Evolutionary conservation across 2,329 filamentous ascomycete genomes (phyloP), one percentile per base, ranked within the genome.

Genomic region (Apiospora koreana): DNA sequence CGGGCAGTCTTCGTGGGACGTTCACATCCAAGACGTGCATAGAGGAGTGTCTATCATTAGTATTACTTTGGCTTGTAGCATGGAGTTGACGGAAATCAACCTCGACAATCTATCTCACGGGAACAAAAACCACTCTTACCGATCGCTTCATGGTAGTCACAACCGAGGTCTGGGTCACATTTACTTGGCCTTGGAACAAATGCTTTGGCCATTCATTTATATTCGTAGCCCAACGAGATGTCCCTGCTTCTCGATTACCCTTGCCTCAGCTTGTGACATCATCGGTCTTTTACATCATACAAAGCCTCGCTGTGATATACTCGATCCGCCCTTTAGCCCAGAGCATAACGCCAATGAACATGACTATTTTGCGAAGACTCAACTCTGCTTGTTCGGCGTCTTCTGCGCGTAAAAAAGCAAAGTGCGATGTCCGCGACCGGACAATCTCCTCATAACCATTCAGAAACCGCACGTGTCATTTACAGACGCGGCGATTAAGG

Each of bases 381-480:
- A 38, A 38, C 31, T 62, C 31, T 62, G 31, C 54, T 62, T 62
- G 31, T 62, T 62, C 54, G 54, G 54, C 54, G 54, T 38, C 54
- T 62, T 62, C 54, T 62, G 28, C 54, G 54, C 54, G 54, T 38
- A 38, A 12, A 58, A 45, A 62, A 38, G 54, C 54, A 62, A 38
- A 62, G 54, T 62, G 54, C 18, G 2, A 38, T 38, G 54, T 18
- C 54, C 18, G 41, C 41, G 31, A 62, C 31, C 54, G 54, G 14
- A 38, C 21, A n/a, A n/a, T 62, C 54, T 62, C 41, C 21, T 38
- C 54, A 14, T 21, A 12, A n/a, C 31, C 54, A 38, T 14, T 38
- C 54, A 23, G 21, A 62, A 62, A 38, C 31, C 54, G 31, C 28
- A 35, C 50, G 54, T n/a, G 54, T 62, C 54, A 38, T 38, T 23